Base-by-base conservation (phyloP, 768 basidiomycete species). In the Leccinum fibrillosum region DNA sequence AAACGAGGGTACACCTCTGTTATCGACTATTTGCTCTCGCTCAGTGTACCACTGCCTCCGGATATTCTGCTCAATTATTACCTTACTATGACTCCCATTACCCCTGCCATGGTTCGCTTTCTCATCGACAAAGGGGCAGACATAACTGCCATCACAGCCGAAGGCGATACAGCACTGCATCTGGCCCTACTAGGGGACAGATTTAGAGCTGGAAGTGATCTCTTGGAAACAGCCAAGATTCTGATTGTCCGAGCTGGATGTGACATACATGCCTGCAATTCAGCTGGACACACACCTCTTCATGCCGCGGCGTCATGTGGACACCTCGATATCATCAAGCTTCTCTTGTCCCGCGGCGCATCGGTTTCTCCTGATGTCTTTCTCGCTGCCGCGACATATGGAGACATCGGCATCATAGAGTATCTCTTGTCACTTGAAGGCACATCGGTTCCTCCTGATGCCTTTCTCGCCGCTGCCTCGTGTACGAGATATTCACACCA, bases 101-200 rank as follows among this genome's bases (percentile, higher is more conserved):
- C 19, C 3, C 10, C 10, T 19, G 23, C 23, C 23, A 23, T 47
- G 7, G 23, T 47, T 47, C 23, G 6, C 12, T 47, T 47, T 47
- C 45, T 47, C 21, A 4, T 47, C 23, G 45, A 25, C 13, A 47
- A 44, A 44, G 45, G 45, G 12, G 45, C 23, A 25, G 45, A 47
- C 45, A 15, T 3, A 47, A 25, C 45, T 23, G 8, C 13, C 23
- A 23, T 15, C 3, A 23, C 42, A 44, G 13, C 12, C 12, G 10
- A 47, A 9, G 45, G 45, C 3, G 7, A 47, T 25, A 47, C 45
- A 23, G 13, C 2, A 13, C 2, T 47, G 5, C 45, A 47, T 47
- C 13, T 25, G 1, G 21, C 13, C 45, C 3, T 47, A 47, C 21
- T 21, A 23, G 3, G 13, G 0, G 0, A 12, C 13, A 9, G 0